Base-by-base conservation (phyloP, 192 early-diverging fungal genomes). In the Coemansia reversa region DNA sequence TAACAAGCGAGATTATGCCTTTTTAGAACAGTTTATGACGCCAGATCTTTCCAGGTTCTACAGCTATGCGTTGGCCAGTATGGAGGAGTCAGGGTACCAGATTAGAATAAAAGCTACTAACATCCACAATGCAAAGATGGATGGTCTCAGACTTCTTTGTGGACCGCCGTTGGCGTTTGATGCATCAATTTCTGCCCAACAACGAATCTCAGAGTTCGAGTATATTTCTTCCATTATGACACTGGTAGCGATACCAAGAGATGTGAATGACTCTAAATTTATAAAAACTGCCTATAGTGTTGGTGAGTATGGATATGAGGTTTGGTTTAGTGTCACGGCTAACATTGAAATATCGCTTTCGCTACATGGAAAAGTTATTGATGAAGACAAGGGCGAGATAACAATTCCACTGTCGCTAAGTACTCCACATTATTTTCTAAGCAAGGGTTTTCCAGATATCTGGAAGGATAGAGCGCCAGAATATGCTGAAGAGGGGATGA, bases 351-450 rank as follows among this genome's bases (percentile, higher is more conserved):
- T 72, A 9, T 35, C 42, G 53, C 60, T 65, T 29, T n/a, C n/a
- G 54, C 27, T n/a, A 33, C 29, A 42, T 18, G 52, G 62, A n/a
- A 65, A 67, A 27, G 33, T 65, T 9, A 23, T 68, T 11, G 72
- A 68, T 35, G 55, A 52, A 29, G 72, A 74, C 39, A 39, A 28
- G 12, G 72, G 66, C 1, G 16, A 14, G 3, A 69, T 74, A 61
- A 52, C 27, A 1, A 59, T 74, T 12, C 66, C 66, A 7, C 23
- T 74, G 47, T 55, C 66, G 8, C 32, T 74, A 42, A 51, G 42
- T 6, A 60, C 72, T 6, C 72, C 72, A 6, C 18, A 2, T 16
- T 74, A 74, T 24, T 39, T 23, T 5, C 7, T 16, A 7, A 9
- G 16, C 8, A 11, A 5, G 4, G 3, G 27, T 1, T 11, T 55